Evolutionary conservation across 352 stramenopile genomes (phyloP).

Genomic region (Phytophthora niederhauseri): DNA sequence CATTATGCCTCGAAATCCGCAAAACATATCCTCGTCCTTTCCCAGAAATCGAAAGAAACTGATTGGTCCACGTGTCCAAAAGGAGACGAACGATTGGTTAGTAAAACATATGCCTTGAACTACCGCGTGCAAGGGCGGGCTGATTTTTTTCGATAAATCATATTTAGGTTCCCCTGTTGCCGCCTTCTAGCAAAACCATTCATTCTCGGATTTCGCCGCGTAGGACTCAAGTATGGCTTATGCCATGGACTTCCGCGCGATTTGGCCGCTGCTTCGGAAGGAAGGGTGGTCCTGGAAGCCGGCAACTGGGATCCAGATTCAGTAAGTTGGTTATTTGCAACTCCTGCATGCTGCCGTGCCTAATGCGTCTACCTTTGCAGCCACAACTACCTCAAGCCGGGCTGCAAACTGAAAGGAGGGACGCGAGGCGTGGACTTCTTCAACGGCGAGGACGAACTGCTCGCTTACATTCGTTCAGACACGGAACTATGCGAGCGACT

Average conservation of each 20-base stretch:
- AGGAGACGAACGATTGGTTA: background rate
- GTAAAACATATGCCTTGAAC: background rate
- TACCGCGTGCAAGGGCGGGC: background rate
- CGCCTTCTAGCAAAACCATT: background rate
- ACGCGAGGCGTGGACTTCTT: too few species aligned
- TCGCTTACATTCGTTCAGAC: too few species aligned
- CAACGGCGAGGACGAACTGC: too few species aligned
- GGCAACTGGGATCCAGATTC: slow-evolving; percentile 1
- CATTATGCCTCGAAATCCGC: slow-evolving; percentile 7
- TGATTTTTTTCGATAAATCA: background rate
- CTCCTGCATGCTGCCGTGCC: too few species aligned
- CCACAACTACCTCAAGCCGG: too few species aligned
- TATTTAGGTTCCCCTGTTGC: slow-evolving; percentile 1
- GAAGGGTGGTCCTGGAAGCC: slow-evolving; percentile 5
- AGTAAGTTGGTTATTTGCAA: background rate
- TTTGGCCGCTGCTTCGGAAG: slow-evolving; percentile 6
- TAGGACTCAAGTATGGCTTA: slow-evolving; percentile 1
- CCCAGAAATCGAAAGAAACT: background rate
- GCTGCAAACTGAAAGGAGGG: too few species aligned
- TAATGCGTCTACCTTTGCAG: background rate
- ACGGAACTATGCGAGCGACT: too few species aligned
- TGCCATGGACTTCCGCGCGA: slow-evolving; percentile 3
- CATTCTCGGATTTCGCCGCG: slow-evolving; percentile 5
- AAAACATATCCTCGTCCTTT: background rate
- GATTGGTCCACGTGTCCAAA: slow-evolving; percentile 7